These are phyloP conservation scores for Berberis thunbergii DNA, from an alignment of 164 flowering plant species.

Conservation along the genomic window DNA sequence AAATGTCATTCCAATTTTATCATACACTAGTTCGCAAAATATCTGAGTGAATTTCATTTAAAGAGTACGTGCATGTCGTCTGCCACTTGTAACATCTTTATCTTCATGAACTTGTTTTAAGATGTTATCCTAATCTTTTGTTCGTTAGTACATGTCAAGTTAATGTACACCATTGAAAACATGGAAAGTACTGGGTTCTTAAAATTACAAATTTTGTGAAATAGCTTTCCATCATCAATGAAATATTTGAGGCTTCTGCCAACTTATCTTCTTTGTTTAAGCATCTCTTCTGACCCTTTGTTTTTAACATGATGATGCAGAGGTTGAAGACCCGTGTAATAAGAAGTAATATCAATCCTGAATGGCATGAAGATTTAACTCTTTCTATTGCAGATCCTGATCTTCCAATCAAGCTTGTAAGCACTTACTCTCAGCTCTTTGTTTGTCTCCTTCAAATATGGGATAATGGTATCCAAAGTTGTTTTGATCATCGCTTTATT, in stretches of 20 bases:
- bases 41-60: no score
- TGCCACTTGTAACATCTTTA: no score
- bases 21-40: no score
- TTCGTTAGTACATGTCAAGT: no score
- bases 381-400: constrained; percentile 49
- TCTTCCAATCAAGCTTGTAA: constrained; percentile 53
- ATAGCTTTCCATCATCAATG: neutral
- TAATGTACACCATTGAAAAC: no score
- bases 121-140: no score
- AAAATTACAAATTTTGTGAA: neutral
- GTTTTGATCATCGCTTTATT: neutral
- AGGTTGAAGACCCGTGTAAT: constrained; percentile 77
- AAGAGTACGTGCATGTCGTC: no score
- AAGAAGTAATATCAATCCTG: constrained; percentile 56
- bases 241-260: neutral
- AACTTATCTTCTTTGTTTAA: neutral
- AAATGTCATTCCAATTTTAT: no score
- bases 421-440: constrained; percentile 11
- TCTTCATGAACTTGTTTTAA: no score
- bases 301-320: constrained; percentile 34
- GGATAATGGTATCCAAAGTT: neutral
- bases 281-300: neutral
- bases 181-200: neutral
- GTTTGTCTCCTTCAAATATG: no score
- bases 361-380: constrained; percentile 85